Evolutionary conservation across 2,329 filamentous ascomycete species (phyloP), one percentile per base, ranked within the genome.

Genomic region (Diaporthe caulivora): DNA sequence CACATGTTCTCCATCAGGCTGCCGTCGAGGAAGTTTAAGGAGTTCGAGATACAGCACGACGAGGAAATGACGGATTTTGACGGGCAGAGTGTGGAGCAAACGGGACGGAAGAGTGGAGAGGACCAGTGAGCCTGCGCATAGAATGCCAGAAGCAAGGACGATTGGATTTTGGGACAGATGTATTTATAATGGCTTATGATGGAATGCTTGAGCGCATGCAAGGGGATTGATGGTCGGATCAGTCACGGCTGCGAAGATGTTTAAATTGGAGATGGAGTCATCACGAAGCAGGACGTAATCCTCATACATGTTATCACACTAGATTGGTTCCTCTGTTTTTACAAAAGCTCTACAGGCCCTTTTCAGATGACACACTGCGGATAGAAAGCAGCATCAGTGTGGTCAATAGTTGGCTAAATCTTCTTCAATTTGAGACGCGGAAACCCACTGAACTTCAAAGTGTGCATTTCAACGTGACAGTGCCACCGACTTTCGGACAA

Each of bases 21-120:
- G 8, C 70, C 70, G 4, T 73, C 70, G 15, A 64, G 58, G 18
- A 74, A 73, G 53, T 74, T 74, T 42, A 62, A 72, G 8, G 24
- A 13, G 9, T 70, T 69, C 18, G 8, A 70, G 37, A 70, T 70
- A 3, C 4, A n/a, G 8, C 55, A 62, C 15, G 11, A 13, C 17
- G 3, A 17, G 3, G 55, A 53, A 9, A 34, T 44, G 24, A 21
- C 15, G 17, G 47, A 62, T 15, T 17, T 21, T 3, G 29, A n/a
- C 13, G 11, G 1, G 1, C 42, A 62, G 11, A 5, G 4, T 13
- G 24, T 2, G 17, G 37, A 29, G 37, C 24, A 37, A 4, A 24
- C 42, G 1, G 9, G 4, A 26, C 9, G 1, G 42, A 31, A 47
- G 6, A 64, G 60, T 15, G 42, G 49, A 10, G 26, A 18, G 4